Base-by-base conservation (phyloP, 352 stramenopile species). In the Aphanomyces astaci region DNA sequence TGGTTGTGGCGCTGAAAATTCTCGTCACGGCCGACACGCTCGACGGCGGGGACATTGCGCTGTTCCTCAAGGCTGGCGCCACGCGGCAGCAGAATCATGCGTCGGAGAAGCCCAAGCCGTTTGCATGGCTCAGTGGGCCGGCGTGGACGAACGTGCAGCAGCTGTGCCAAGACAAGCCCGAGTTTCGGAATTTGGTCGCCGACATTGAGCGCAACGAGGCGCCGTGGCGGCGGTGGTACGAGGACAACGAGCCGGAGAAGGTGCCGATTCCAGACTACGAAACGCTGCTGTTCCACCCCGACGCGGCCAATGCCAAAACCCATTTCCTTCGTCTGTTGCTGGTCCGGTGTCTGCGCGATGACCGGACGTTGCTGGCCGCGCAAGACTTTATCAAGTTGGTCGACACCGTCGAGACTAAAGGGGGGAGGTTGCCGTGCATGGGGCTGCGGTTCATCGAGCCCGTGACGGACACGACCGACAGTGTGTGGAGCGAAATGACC, bases 1-100 rank as follows among this genome's bases (percentile, higher is more conserved):
- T 92, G 5, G 82, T 90, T 73, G 74, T 81, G 13, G 76, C 82
- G 2, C 72, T 90, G 32, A 91, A 92, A 72, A 85, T 94, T n/a
- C 78, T 92, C 28, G 80, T 88, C 3, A 82, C 80, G 0, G 80
- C 74, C 28, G 80, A 89, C 56, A 79, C 76, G 43, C 72, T 92
- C 28, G 77, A 71, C 2, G 30, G 78, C 2, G 67, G 66, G 1
- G 84, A 93, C 31, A 78, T 93, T 54, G 84, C 78, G 25, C 76
- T 91, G 1, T 80, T 93, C 24, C 70, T 93, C 4, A 90, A 91
- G 46, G 84, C 79, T 39, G 84, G 84, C 25, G 81, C 82, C 7
- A 83, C 79, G 4, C 75, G 81, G 1, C 89, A 90, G 48, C 46
- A 82, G 3, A 81, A 77, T 30, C 32, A 36, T n/a, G 27, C 30